phyloP scores from a whole-genome alignment of 345 rosid genomes.

The Eucalyptus pauciflora region DNA sequence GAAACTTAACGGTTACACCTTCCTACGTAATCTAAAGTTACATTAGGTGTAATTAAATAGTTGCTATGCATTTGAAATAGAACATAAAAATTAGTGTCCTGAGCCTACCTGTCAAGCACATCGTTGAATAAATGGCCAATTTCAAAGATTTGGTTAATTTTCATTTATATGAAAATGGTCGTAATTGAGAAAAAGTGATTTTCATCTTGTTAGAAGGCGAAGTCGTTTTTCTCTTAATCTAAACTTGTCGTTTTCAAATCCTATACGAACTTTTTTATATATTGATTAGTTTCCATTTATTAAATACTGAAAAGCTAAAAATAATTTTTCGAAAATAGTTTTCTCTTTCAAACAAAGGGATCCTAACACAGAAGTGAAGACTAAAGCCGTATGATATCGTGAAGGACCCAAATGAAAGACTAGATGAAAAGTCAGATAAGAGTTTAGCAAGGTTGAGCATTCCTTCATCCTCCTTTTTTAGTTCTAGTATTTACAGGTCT shows the following conservation, averaged over 20 bases:
- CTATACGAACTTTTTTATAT: no score
- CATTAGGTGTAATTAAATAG: neutral
- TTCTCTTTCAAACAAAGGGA: no score
- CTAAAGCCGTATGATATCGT: no score
- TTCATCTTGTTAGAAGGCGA: accelerated
- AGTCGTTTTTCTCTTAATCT: accelerated
- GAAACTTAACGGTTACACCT: neutral
- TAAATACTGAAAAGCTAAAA: accelerated
- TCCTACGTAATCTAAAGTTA: neutral
- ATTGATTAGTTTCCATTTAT: no score
- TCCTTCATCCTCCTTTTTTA: neutral
- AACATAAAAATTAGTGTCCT: neutral
- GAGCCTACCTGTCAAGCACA: neutral
- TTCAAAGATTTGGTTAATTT: neutral
- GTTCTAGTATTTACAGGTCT: neutral
- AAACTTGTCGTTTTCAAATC: no score
- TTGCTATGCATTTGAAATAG: neutral
- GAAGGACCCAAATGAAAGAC: no score
- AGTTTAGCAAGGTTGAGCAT: neutral
- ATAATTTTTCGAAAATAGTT: no score
- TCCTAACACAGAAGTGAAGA: no score
- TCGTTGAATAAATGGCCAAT: neutral
- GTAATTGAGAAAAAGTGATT: no score
- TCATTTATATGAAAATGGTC: no score
- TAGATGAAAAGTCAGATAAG: neutral